These are phyloP conservation scores for Pyrenula massariospora DNA, from an alignment of 495 filamentous ascomycete species.

Conservation along the genomic window DNA sequence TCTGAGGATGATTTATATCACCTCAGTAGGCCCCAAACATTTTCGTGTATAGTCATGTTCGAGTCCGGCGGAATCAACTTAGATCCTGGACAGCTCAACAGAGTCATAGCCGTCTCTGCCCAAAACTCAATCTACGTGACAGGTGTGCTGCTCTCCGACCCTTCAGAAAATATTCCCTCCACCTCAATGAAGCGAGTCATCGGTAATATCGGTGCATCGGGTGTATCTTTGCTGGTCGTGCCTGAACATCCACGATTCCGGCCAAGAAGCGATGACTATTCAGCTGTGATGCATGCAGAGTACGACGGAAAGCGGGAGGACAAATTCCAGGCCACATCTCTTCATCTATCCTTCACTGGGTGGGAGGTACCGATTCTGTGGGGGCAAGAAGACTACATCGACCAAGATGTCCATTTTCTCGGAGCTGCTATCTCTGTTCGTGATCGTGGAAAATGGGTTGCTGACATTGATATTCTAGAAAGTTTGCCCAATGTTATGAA, in stretches of 20 bases:
- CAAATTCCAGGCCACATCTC: constrained; percentile 19
- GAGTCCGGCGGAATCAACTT: constrained; percentile 16
- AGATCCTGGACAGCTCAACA: constrained; percentile 6
- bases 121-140: constrained; percentile 21
- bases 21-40: background rate
- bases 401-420: constrained; percentile 14
- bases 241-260: constrained; percentile 6
- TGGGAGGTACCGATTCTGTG: constrained; percentile 13
- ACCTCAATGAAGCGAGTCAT: constrained; percentile 10
- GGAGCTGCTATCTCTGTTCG: constrained; percentile 20
- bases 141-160: constrained; percentile 15
- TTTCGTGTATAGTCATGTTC: constrained; percentile 7
- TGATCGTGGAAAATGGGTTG: constrained; percentile 22
- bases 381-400: constrained; percentile 7
- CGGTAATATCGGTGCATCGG: constrained; percentile 22
- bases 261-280: constrained; percentile 12
- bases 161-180: constrained; percentile 1
- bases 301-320: constrained; percentile 18
- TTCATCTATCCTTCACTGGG: constrained; percentile 29
- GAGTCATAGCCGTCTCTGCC: constrained; percentile 20
- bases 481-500: background rate
- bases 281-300: constrained; percentile 12
- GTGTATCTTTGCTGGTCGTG: constrained; percentile 18
- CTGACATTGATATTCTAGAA: constrained; percentile 20
- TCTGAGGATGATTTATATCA: background rate